Evolutionary conservation across 208 protist genomes (phyloP).

Genomic region (Trypanosoma mega): DNA sequence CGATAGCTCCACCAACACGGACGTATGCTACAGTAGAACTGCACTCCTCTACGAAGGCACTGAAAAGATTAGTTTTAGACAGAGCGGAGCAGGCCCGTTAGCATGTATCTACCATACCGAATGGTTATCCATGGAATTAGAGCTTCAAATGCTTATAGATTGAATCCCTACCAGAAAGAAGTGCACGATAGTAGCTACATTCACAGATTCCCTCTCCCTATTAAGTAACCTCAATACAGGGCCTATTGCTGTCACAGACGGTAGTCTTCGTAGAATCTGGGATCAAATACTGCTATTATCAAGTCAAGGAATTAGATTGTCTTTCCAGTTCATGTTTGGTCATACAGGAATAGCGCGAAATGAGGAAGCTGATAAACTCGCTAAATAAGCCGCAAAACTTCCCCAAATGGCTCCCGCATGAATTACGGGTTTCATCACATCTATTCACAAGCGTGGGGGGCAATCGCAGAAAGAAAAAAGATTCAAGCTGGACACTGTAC

Average conservation of each 20-base stretch:
- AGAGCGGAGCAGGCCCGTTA: too few relatives aligned
- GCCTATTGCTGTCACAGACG: background rate
- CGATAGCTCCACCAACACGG: too few relatives aligned
- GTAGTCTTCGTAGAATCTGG: background rate
- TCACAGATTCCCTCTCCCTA: background rate
- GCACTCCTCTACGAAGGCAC: too few relatives aligned
- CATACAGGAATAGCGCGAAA: background rate
- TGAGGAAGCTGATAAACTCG: background rate
- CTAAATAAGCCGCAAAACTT: background rate
- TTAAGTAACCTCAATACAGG: background rate
- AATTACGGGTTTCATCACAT: background rate
- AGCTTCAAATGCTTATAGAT: too few relatives aligned
- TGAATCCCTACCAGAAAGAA: background rate
- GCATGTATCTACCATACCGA: too few relatives aligned
- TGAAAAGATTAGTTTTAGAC: too few relatives aligned
- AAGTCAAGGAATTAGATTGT: background rate
- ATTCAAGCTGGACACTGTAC: background rate
- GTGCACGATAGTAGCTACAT: background rate
- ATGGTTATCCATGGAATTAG: too few relatives aligned
- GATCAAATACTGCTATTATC: background rate
- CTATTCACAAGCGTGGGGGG: background rate
- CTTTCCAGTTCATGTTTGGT: background rate
- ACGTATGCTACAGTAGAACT: too few relatives aligned
- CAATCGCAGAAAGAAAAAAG: background rate
- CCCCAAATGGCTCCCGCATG: background rate